These are phyloP conservation scores for Dendrobium huoshanense DNA, from an alignment of 106 monocot genomes.

Conservation along the genomic window DNA sequence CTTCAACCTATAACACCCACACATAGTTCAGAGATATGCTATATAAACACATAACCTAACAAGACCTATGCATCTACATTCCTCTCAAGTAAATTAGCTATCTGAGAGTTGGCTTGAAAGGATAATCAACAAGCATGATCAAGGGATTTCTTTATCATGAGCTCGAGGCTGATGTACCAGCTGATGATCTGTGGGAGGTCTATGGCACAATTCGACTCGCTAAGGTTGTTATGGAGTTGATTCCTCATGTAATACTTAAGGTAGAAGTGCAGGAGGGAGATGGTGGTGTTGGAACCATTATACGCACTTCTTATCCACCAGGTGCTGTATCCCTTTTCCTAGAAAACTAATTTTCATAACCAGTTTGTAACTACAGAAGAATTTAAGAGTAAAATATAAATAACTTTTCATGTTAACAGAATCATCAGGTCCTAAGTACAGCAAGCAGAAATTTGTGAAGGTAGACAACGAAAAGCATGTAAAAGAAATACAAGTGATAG, in stretches of 20 bases:
- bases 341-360: no score
- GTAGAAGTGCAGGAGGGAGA: constrained; percentile 22
- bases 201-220: constrained; percentile 17
- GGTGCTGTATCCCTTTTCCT: no score
- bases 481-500: constrained; percentile 11
- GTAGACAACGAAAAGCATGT: constrained; percentile 15
- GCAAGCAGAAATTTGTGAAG: constrained; percentile 29
- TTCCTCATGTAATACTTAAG: constrained; percentile 18
- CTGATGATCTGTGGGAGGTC: constrained; percentile 21
- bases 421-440: neutral
- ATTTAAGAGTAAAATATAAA: no score
- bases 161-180: constrained; percentile 17
- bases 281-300: constrained; percentile 30
- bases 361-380: no score
- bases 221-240: constrained; percentile 4
- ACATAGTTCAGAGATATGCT: no score
- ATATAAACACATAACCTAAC: no score
- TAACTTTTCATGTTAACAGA: neutral
- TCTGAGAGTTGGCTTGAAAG: no score
- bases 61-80: no score
- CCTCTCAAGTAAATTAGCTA: no score
- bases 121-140: constrained; percentile 3
- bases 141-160: constrained; percentile 28
- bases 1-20: no score
- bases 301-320: constrained; percentile 2